These are phyloP conservation scores for Pleurotus ostreatus DNA, from an alignment of 768 basidiomycete genomes.

Conservation along the genomic window DNA sequence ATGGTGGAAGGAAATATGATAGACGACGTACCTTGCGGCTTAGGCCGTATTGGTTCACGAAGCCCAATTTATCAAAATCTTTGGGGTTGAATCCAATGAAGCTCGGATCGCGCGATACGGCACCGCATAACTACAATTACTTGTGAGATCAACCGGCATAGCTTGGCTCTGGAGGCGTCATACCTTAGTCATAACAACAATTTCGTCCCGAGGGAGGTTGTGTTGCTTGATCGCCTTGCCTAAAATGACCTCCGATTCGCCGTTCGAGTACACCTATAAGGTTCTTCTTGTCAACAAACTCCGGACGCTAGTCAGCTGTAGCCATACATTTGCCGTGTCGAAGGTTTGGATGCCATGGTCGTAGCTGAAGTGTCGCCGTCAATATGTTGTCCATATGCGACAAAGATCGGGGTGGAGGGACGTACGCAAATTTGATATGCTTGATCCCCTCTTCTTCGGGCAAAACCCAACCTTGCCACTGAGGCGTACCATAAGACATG, in stretches of 20 bases:
- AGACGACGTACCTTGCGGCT: conserved; percentile 31
- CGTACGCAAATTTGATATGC: conserved; percentile 39
- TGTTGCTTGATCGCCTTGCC: conserved; percentile 70
- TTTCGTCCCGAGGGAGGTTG: conserved; percentile 65
- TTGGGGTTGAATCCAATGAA: conserved; percentile 3
- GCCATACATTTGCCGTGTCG: conserved; percentile 46
- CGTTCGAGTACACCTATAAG: conserved; percentile 58
- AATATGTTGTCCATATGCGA: not conserved
- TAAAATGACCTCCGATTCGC: conserved; percentile 59
- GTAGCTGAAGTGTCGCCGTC: conserved; percentile 29
- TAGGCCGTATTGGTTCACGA: conserved; percentile 38
- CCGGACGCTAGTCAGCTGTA: not conserved
- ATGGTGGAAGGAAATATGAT: too few species aligned
- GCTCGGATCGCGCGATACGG: conserved; percentile 21
- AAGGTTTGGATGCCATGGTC: conserved; percentile 65
- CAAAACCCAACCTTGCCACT: conserved; percentile 48
- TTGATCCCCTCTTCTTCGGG: conserved; percentile 46
- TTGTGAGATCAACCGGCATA: not conserved
- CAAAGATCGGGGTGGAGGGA: not conserved
- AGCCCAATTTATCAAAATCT: conserved; percentile 37
- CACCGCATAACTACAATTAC: conserved; percentile 30
- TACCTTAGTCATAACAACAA: conserved; percentile 81
- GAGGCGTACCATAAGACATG: conserved; percentile 52
- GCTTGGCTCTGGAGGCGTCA: not conserved
- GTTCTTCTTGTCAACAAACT: not conserved